Evolutionary conservation across 495 filamentous ascomycete species (phyloP).

Genomic region (Friedmanniomyces endolithicus): DNA sequence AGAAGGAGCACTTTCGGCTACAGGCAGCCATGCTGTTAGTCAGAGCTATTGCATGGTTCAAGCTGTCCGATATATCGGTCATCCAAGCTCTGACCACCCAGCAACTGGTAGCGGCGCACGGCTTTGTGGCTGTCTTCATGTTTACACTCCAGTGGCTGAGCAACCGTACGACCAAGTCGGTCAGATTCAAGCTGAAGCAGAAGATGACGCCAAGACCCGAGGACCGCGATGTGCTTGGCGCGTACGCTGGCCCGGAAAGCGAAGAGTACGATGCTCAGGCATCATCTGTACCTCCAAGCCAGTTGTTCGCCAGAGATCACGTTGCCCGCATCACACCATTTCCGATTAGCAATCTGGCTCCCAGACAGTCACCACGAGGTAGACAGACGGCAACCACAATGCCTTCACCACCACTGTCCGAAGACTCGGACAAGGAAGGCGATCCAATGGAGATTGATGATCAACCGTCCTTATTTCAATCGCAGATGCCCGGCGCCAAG

Average conservation of each 20-base stretch:
- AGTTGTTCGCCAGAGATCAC: constrained; percentile 12
- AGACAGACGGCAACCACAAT: neutral
- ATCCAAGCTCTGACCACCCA: neutral
- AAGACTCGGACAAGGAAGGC: constrained; percentile 9
- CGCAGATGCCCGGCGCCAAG: constrained; percentile 2
- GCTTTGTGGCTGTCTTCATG: constrained; percentile 3
- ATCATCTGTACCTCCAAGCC: constrained; percentile 12
- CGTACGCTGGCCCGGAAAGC: constrained; percentile 9
- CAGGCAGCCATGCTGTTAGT: constrained; percentile 8
- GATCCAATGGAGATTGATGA: constrained; percentile 16
- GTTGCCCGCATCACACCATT: constrained; percentile 11
- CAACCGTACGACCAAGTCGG: constrained; percentile 4
- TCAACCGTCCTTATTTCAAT: neutral
- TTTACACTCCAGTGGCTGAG: constrained; percentile 8
- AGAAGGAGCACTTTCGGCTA: constrained; percentile 12
- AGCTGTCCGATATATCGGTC: neutral
- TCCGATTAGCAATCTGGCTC: constrained; percentile 16
- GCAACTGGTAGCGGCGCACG: constrained; percentile 10
- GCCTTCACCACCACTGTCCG: constrained; percentile 6
- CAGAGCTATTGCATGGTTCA: constrained; percentile 5
- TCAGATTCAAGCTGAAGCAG: constrained; percentile 7
- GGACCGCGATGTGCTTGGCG: constrained; percentile 16
- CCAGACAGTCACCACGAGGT: neutral
- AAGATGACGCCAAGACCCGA: constrained; percentile 18
- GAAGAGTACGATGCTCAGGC: constrained; percentile 2